Evolutionary conservation across 1,139 yeast genomes (phyloP).

Genomic region (Candida sp.): DNA sequence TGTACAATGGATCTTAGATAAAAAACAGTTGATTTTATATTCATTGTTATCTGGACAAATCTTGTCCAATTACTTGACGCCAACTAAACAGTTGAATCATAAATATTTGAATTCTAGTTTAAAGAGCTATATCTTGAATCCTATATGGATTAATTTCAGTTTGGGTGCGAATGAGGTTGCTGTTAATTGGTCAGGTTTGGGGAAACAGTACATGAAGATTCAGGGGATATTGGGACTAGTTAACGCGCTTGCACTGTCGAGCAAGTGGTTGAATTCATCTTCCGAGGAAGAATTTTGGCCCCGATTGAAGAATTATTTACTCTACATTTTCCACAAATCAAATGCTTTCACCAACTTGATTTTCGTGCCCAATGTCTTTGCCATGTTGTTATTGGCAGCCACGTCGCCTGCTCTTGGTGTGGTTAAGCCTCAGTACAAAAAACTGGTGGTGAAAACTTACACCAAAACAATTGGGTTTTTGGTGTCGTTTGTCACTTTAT

Average conservation of each 20-base stretch:
- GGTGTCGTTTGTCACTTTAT: slow-evolving; percentile 29
- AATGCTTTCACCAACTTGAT: slow-evolving; percentile 34
- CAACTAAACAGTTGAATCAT: slow-evolving; percentile 36
- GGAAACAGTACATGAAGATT: slow-evolving; percentile 24
- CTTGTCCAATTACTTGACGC: slow-evolving; percentile 41
- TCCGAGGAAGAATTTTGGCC: slow-evolving; percentile 6
- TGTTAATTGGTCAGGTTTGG: slow-evolving; percentile 28
- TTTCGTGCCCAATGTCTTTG: slow-evolving; percentile 33
- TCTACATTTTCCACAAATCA: slow-evolving; percentile 23
- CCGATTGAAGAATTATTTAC: slow-evolving; percentile 14
- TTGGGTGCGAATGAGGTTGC: slow-evolving; percentile 23
- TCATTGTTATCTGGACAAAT: slow-evolving; percentile 40
- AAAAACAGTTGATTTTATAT: slow-evolving; percentile 31
- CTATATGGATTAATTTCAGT: slow-evolving; percentile 42
- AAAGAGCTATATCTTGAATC: slow-evolving; percentile 32
- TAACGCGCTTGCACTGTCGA: slow-evolving; percentile 20
- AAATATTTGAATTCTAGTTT: slow-evolving; percentile 32
- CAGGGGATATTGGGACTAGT: slow-evolving; percentile 19
- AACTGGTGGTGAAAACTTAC: slow-evolving; percentile 30
- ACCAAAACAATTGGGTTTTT: slow-evolving; percentile 33
- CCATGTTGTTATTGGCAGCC: slow-evolving; percentile 32
- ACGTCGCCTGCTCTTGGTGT: slow-evolving; percentile 29
- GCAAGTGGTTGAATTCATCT: slow-evolving; percentile 19
- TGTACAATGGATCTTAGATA: slow-evolving; percentile 21
- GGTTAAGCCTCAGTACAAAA: slow-evolving; percentile 17